phyloP scores from a whole-genome alignment of 805 yeast genomes.

The Lipomyces lipofer region DNA sequence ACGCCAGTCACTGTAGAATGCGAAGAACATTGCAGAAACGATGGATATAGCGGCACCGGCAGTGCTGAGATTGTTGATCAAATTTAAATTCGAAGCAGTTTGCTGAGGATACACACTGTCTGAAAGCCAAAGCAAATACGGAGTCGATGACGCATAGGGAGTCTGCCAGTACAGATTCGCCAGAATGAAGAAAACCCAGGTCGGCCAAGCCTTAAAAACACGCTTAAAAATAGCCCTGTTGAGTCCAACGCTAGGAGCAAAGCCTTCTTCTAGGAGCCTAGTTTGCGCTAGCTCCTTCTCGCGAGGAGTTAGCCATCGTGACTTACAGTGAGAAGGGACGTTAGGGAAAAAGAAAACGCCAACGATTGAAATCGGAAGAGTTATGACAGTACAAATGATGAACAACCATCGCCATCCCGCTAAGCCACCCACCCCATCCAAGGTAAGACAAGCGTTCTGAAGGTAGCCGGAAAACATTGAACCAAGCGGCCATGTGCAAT shows the following conservation, averaged over 20 bases:
- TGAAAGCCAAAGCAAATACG: slow-evolving; percentile 25
- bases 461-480: slow-evolving; percentile 52
- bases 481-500: slow-evolving; percentile 45
- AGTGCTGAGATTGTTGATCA: slow-evolving; percentile 23
- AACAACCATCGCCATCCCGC: slow-evolving; percentile 73
- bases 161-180: slow-evolving; percentile 28
- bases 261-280: slow-evolving; percentile 28
- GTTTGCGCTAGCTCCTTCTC: slow-evolving; percentile 33
- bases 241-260: slow-evolving; percentile 19
- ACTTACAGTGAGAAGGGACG: slow-evolving; percentile 43
- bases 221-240: slow-evolving; percentile 8
- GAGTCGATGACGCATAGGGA: slow-evolving; percentile 28
- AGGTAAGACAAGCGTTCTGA: slow-evolving; percentile 57
- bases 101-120: background rate
- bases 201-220: slow-evolving; percentile 19
- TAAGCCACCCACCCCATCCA: slow-evolving; percentile 45
- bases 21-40: slow-evolving; percentile 27
- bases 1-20: slow-evolving; percentile 29
- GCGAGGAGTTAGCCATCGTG: slow-evolving; percentile 31
- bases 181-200: slow-evolving; percentile 21
- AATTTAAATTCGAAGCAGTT: background rate
- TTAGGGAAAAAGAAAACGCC: slow-evolving; percentile 50
- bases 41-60: slow-evolving; percentile 22
- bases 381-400: slow-evolving; percentile 49
- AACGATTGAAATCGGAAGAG: slow-evolving; percentile 39